These are phyloP conservation scores for Dillenia turbinata DNA, from an alignment of 164 flowering plant species.

Conservation along the genomic window DNA sequence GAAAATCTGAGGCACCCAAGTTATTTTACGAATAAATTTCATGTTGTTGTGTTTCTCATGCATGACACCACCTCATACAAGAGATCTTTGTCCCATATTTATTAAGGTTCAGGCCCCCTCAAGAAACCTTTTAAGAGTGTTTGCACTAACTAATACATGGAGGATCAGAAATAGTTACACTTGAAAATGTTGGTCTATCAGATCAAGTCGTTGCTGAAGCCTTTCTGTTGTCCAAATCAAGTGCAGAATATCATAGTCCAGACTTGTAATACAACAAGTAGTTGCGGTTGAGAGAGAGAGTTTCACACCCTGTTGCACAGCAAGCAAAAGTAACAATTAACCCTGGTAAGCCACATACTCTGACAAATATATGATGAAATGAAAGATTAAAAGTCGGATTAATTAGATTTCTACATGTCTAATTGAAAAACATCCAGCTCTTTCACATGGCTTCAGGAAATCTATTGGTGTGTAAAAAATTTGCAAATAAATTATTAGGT, in stretches of 20 bases:
- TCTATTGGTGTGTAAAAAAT: no score
- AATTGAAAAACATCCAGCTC: no score
- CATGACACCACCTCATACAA: background rate
- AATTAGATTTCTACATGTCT: no score
- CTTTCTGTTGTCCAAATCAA: conserved; percentile 72
- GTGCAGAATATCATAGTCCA: conserved; percentile 59
- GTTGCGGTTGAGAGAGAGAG: conserved; percentile 55
- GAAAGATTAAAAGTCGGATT: no score
- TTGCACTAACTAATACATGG: background rate
- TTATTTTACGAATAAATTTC: no score
- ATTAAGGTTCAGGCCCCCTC: background rate
- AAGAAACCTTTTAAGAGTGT: background rate
- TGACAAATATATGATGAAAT: no score
- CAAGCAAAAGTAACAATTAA: no score
- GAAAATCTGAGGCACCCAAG: no score
- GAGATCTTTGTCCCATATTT: background rate
- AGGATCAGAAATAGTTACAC: conserved; percentile 30
- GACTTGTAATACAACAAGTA: conserved; percentile 42
- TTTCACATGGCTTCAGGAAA: no score
- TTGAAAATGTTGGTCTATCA: conserved; percentile 61
- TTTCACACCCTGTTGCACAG: conserved; percentile 67
- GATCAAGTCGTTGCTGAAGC: conserved; percentile 73
- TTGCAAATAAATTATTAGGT: no score
- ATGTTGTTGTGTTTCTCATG: no score
- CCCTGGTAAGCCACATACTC: no score